These are phyloP conservation scores for Epichloe coenophiala DNA, from an alignment of 2,329 filamentous ascomycete genomes.

Conservation along the genomic window DNA sequence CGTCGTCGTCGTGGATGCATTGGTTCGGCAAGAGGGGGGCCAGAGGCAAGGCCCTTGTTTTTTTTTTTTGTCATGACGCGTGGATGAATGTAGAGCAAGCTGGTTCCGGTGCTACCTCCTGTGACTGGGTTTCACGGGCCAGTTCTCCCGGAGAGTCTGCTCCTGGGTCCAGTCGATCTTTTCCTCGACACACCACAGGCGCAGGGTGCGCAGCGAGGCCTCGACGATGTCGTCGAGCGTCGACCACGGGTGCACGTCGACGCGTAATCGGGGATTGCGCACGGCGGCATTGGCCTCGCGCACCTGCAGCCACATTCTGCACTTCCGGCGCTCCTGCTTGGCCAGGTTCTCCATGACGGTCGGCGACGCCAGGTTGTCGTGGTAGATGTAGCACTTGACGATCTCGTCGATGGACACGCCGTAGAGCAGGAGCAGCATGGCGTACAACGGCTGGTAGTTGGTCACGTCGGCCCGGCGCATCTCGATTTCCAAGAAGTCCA, in stretches of 20 bases:
- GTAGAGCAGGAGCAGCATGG: constrained; percentile 30
- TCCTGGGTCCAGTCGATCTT: constrained; percentile 32
- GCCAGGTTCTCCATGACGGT: constrained; percentile 12
- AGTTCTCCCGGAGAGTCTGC: constrained; percentile 15
- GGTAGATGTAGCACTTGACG: constrained; percentile 21
- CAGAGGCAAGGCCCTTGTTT: too few species aligned
- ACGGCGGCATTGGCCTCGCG: constrained; percentile 20
- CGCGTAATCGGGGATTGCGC: constrained; percentile 16
- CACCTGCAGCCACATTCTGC: constrained; percentile 15
- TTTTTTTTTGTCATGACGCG: too few species aligned
- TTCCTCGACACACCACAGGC: constrained; percentile 30
- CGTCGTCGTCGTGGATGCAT: too few species aligned
- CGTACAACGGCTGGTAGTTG: constrained; percentile 26
- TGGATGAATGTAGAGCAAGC: too few species aligned
- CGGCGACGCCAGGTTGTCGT: constrained; percentile 7
- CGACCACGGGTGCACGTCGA: constrained; percentile 27
- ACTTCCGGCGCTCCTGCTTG: constrained; percentile 14
- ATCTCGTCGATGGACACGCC: constrained; percentile 32
- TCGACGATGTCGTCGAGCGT: constrained; percentile 30
- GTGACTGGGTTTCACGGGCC: constrained; percentile 6
- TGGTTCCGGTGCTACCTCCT: background rate
- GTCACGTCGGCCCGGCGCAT: constrained; percentile 21
- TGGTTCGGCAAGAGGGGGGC: too few species aligned
- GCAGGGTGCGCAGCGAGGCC: constrained; percentile 25
- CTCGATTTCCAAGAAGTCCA: constrained; percentile 25